Conservation (phyloP, 257 asterid genomes). For the Echium plantagineum region DNA sequence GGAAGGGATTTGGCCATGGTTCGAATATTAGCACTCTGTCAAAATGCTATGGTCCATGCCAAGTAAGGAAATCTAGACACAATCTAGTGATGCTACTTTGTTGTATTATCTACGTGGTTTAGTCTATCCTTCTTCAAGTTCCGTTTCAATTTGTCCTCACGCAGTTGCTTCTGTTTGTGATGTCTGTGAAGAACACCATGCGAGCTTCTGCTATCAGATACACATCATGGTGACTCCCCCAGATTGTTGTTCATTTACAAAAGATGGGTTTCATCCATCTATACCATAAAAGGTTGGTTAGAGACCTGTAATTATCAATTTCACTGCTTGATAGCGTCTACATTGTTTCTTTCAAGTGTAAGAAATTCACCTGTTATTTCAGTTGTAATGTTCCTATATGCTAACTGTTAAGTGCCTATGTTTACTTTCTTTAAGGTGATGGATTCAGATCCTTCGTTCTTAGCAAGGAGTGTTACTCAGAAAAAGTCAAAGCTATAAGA, state of each 20-base stretch:
- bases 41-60: conserved; percentile 54
- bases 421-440: neutral
- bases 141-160: neutral
- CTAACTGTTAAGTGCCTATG: no score
- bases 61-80: conserved; percentile 31
- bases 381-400: neutral
- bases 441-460: conserved; percentile 54
- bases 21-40: conserved; percentile 58
- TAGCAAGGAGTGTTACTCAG: conserved; percentile 25
- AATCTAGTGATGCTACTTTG: conserved; percentile 2
- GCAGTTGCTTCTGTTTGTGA: neutral
- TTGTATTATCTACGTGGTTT: no score
- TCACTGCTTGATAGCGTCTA: neutral
- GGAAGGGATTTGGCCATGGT: conserved; percentile 91
- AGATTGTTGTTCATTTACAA: conserved; percentile 71
- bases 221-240: conserved; percentile 67
- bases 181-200: conserved; percentile 36
- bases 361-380: neutral
- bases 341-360: neutral
- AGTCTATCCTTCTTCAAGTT: conserved; percentile 2
- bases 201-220: conserved; percentile 60
- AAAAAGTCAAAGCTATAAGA: conserved; percentile 11
- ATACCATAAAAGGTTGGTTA: conserved; percentile 45
- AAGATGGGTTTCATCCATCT: conserved; percentile 82
- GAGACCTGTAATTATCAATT: neutral